These are phyloP conservation scores for Boletus bicolor DNA, from an alignment of 768 basidiomycete species.

Conservation along the genomic window DNA sequence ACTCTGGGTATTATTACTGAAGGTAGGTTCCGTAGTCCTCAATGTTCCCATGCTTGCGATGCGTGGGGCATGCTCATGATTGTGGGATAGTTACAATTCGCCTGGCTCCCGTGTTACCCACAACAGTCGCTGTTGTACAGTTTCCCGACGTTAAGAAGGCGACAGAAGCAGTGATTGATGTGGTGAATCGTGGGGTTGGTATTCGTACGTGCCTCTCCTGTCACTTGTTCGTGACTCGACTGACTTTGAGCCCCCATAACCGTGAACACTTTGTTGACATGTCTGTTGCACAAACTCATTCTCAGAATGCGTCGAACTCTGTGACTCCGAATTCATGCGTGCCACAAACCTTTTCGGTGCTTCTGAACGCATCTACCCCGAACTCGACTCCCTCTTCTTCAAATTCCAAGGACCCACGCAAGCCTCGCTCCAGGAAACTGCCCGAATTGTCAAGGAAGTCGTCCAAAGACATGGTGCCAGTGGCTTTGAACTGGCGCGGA, in stretches of 20 bases:
- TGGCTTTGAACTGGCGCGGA: slow-evolving; percentile 62
- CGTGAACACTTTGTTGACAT: not conserved
- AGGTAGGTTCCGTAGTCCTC: slow-evolving; percentile 36
- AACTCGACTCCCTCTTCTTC: slow-evolving; percentile 75
- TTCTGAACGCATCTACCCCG: slow-evolving; percentile 55
- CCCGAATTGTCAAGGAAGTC: slow-evolving; percentile 54
- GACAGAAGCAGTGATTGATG: slow-evolving; percentile 69
- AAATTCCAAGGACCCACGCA: slow-evolving; percentile 76
- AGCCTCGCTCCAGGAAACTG: slow-evolving; percentile 57
- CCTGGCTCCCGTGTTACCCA: slow-evolving; percentile 77
- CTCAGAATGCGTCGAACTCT: slow-evolving; percentile 79
- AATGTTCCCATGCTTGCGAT: not conserved
- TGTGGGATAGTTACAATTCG: slow-evolving; percentile 62
- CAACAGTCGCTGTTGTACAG: slow-evolving; percentile 76
- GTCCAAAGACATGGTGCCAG: slow-evolving; percentile 64
- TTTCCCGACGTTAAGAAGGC: slow-evolving; percentile 77
- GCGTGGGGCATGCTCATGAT: not conserved
- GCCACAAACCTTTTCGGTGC: slow-evolving; percentile 56
- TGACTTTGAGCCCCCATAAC: not conserved
- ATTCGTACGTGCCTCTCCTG: slow-evolving; percentile 54
- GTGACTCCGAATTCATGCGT: slow-evolving; percentile 69
- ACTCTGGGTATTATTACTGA: slow-evolving; percentile 90
- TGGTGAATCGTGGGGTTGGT: slow-evolving; percentile 67
- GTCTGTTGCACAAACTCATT: not conserved
- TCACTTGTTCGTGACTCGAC: not conserved